Conservation (phyloP, 768 basidiomycete genomes). For the Sporobolomyces phaffii region DNA sequence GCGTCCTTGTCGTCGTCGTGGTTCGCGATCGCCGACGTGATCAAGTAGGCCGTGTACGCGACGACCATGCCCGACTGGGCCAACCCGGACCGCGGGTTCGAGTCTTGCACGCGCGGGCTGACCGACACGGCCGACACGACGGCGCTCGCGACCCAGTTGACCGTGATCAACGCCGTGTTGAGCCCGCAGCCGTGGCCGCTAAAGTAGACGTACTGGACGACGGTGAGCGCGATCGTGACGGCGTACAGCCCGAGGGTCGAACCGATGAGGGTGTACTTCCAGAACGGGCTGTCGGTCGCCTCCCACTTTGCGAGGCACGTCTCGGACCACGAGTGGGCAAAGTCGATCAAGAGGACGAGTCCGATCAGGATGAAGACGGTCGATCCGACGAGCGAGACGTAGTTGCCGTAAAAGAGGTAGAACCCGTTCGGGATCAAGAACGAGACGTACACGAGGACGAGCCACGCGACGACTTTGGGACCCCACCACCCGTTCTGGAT, state of each 20-base stretch:
- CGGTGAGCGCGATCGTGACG: constrained; percentile 75
- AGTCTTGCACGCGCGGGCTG: constrained; percentile 78
- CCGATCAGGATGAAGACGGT: constrained; percentile 94
- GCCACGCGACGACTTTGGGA: constrained; percentile 84
- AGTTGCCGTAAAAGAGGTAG: constrained; percentile 98
- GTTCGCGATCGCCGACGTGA: constrained; percentile 87
- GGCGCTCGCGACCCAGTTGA: constrained; percentile 77
- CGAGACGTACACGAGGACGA: constrained; percentile 68
- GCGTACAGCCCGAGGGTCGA: constrained; percentile 86
- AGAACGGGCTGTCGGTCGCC: constrained; percentile 68
- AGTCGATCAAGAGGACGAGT: constrained; percentile 93
- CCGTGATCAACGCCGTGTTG: constrained; percentile 95
- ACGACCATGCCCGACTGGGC: constrained; percentile 97
- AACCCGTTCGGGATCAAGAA: constrained; percentile 96
- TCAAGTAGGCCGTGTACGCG: constrained; percentile 91
- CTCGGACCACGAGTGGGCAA: constrained; percentile 97
- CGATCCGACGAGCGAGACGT: constrained; percentile 72
- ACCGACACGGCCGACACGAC: constrained; percentile 75
- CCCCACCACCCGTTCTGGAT: constrained; percentile 99
- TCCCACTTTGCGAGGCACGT: constrained; percentile 96
- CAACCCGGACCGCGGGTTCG: constrained; percentile 87
- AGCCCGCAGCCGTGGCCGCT: constrained; percentile 75
- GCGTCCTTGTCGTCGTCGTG: constrained; percentile 63
- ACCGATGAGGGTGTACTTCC: constrained; percentile 92
- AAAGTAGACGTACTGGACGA: constrained; percentile 86